A percentile compares a stretch with the other conserved stretches of the same genome.
Conservation (phyloP, 2,329 filamentous ascomycete species). For the Phialocephala sp. region DNA sequence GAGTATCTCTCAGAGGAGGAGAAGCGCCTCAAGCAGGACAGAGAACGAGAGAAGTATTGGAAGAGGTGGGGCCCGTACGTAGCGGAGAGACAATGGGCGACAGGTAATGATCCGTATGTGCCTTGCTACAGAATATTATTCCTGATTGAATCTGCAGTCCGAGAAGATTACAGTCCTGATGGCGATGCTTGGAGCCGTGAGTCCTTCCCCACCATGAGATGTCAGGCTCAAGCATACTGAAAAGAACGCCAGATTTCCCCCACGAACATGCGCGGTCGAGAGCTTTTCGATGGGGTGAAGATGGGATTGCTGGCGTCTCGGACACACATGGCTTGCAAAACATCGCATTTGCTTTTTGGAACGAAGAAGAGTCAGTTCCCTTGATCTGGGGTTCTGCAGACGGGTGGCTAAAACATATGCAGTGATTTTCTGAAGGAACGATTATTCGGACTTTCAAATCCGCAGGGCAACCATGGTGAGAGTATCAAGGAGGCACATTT, state of each 20-base stretch:
- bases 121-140: not conserved
- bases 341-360: conserved; percentile 97
- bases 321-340: conserved; percentile 92
- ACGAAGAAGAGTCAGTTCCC: conserved; percentile 81
- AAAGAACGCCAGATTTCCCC: conserved; percentile 73
- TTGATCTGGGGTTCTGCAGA: not conserved
- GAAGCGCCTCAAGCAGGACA: conserved; percentile 85
- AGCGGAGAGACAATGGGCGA: conserved; percentile 94
- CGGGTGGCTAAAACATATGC: conserved; percentile 42
- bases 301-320: conserved; percentile 94
- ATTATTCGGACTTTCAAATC: conserved; percentile 92
- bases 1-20: conserved; percentile 91
- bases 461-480: conserved; percentile 96
- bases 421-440: conserved; percentile 95
- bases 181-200: conserved; percentile 96
- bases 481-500: conserved; percentile 97
- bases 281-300: conserved; percentile 94
- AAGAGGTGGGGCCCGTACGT: conserved; percentile 98
- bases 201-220: conserved; percentile 45
- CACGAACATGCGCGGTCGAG: conserved; percentile 90
- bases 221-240: not conserved
- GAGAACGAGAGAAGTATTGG: conserved; percentile 87
- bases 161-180: conserved; percentile 88
- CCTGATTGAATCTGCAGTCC: conserved; percentile 55
- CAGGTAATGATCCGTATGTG: conserved; percentile 59